Conservation (phyloP, 192 early-diverging fungal species). For the Backusella parvicylindrica region DNA sequence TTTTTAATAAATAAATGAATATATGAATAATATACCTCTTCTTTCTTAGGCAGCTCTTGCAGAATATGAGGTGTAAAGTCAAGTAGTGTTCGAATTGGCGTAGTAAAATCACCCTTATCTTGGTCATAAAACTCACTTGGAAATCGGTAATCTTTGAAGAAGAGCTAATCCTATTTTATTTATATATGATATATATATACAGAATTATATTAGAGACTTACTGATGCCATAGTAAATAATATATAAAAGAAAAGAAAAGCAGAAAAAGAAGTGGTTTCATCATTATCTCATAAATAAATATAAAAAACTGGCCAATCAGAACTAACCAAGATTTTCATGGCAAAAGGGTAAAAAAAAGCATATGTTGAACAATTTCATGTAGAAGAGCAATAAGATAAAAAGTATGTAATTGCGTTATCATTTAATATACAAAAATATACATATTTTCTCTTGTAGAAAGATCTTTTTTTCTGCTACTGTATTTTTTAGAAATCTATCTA, state of each 20-base stretch:
- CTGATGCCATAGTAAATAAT: constrained; percentile 2
- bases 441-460: too few species aligned
- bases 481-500: too few species aligned
- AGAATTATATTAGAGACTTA: not conserved
- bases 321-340: not conserved
- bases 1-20: not conserved
- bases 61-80: constrained; percentile 50
- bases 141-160: constrained; percentile 49
- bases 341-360: not conserved
- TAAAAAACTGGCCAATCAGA: not conserved
- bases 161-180: constrained; percentile 16
- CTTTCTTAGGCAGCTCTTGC: constrained; percentile 39
- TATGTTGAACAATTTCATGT: too few species aligned
- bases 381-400: not conserved
- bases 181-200: not conserved
- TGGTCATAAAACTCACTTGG: constrained; percentile 45
- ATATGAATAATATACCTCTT: constrained; percentile 10
- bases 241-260: not conserved
- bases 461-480: too few species aligned
- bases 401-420: too few species aligned
- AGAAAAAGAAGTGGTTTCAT: not conserved
- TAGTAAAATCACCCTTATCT: constrained; percentile 40
- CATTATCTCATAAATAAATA: not conserved
- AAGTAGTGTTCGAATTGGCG: constrained; percentile 42
- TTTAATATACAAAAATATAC: too few species aligned